A percentile compares a stretch with the other conserved stretches of the same genome.
Conservation (phyloP, 2,329 filamentous ascomycete genomes). For the Alternaria novae-zelandiae region DNA sequence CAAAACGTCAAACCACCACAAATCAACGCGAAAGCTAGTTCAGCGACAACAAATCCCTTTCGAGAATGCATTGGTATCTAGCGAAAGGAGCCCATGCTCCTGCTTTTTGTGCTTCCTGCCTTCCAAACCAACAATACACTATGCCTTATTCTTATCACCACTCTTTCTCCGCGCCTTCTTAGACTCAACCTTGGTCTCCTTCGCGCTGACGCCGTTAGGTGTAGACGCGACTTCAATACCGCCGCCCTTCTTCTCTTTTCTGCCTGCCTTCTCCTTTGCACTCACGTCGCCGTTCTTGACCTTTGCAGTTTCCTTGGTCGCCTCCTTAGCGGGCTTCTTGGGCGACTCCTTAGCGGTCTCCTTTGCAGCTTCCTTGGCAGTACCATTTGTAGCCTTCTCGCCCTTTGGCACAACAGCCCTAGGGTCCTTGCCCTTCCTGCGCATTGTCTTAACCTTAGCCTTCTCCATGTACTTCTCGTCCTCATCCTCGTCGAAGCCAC, state of each 20-base stretch:
- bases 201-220: conserved; percentile 12
- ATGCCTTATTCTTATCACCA: conserved; percentile 25
- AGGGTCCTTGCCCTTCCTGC: conserved; percentile 57
- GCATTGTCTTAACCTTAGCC: conserved; percentile 50
- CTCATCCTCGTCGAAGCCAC: conserved; percentile 59
- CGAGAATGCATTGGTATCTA: conserved; percentile 3
- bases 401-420: conserved; percentile 43
- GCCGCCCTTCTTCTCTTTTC: conserved; percentile 20
- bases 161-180: conserved; percentile 29
- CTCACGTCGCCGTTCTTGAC: conserved; percentile 6
- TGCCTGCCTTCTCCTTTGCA: conserved; percentile 8
- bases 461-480: conserved; percentile 57
- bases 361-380: conserved; percentile 9
- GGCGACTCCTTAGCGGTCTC: conserved; percentile 23
- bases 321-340: conserved; percentile 27
- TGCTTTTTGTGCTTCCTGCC: neutral
- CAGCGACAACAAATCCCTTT: neutral
- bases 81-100: neutral
- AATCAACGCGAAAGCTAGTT: neutral
- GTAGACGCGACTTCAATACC: conserved; percentile 12
- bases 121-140: neutral
- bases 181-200: conserved; percentile 20
- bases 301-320: neutral
- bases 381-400: conserved; percentile 25
- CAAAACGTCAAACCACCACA: neutral